A percentile compares a stretch with the other conserved stretches of the same genome.
Conservation (phyloP, 2,329 filamentous ascomycete species). For the Claviceps citrina region DNA sequence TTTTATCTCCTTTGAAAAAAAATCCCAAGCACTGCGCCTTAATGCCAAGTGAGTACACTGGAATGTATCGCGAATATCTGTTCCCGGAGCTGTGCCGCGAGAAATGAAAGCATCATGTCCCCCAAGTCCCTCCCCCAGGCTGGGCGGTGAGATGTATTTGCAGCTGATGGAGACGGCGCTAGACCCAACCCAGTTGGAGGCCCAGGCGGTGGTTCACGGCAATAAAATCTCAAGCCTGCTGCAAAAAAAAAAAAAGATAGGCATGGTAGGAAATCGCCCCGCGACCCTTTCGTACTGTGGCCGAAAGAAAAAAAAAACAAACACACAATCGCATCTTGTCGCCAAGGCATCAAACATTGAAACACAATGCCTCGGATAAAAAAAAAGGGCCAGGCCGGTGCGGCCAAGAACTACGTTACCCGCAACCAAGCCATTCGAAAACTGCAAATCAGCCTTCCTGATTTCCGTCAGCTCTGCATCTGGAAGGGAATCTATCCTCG, state of each 20-base stretch:
- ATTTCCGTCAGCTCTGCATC: constrained; percentile 96
- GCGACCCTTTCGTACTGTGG: constrained; percentile 9
- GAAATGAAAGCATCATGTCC: too few relatives aligned
- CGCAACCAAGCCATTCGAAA: constrained; percentile 94
- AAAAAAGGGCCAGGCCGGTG: constrained; percentile 84
- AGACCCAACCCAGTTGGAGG: constrained; percentile 5
- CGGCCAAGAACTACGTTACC: constrained; percentile 97
- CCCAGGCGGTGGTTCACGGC: constrained; percentile 17
- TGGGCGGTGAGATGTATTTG: constrained; percentile 14
- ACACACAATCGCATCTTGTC: constrained; percentile 5
- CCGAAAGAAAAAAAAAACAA: not conserved
- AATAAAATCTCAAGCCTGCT: constrained; percentile 18
- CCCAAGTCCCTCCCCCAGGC: constrained; percentile 9
- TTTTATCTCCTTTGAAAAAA: too few relatives aligned
- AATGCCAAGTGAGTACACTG: too few relatives aligned
- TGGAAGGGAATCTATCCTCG: constrained; percentile 99
- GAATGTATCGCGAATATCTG: too few relatives aligned
- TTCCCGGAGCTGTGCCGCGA: too few relatives aligned
- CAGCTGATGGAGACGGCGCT: constrained; percentile 2
- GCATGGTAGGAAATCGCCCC: constrained; percentile 16
- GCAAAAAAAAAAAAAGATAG: constrained; percentile 17
- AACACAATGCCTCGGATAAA: constrained; percentile 57
- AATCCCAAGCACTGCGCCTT: too few relatives aligned
- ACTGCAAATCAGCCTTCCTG: constrained; percentile 88
- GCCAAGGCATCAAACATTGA: constrained; percentile 6